Base-by-base conservation (phyloP, 139 green algal species). In the Auxenochlorella protothecoides region DNA sequence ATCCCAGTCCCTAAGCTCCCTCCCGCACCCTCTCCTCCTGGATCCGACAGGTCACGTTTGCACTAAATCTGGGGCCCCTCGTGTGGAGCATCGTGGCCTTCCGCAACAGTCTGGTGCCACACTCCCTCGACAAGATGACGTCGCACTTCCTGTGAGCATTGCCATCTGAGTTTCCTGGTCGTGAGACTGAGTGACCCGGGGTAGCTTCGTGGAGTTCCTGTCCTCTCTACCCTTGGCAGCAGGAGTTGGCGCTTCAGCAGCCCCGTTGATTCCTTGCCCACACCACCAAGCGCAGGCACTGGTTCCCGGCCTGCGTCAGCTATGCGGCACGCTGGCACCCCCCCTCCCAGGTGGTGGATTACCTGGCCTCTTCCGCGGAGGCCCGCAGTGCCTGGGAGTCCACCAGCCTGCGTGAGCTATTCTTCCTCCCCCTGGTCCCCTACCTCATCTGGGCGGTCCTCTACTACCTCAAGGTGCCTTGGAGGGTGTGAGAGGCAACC, bases 71-170 rank as follows among this genome's bases (percentile, higher is more conserved):
- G 8, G 90, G 90, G 2, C 89, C 89, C 0, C 80, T 96, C 65
- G 75, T 89, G 2, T 92, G 84, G 83, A 88, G 83, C 65, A 86
- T 92, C 57, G 13, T 93, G n/a, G 87, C 88, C 6, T 94, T 96
- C 78, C 77, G 84, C 63, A 96, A 96, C 83, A 89, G 79, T 0
- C 78, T 96, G 12, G 89, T 96, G 0, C 89, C 85, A 66, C 90
- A 96, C 70, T 83, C 81, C 71, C 69, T 95, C 15, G 85, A 93
- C 74, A 92, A 92, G 84, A 66, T 78, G 53, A 76, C 67, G 15
- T 64, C 55, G 3, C 65, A 72, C 56, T 76, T 76, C 56, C 70
- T 76, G 72, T 51, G 52, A 55, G 27, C 27, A 44, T 44, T 44
- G 27, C 27, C 27, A 44, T 44, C 27, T 44, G 27, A 44, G 27